These are phyloP conservation scores for Otatea glauca DNA, from an alignment of 176 grass and related monocot species.

Conservation along the genomic window DNA sequence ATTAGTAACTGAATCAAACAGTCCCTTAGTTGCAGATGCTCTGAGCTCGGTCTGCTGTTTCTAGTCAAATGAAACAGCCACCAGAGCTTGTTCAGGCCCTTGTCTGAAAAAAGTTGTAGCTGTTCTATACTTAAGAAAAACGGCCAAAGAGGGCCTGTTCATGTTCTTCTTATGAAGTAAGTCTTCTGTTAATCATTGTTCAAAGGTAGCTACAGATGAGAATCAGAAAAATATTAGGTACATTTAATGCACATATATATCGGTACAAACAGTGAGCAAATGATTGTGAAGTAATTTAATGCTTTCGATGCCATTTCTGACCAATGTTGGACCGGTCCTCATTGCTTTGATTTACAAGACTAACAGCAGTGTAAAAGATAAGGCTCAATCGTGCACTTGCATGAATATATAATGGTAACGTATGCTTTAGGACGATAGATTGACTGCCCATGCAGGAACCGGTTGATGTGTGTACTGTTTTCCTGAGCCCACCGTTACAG, in stretches of 20 bases:
- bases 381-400: not conserved
- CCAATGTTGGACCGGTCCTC: not conserved
- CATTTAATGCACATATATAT: not conserved
- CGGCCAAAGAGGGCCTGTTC: not conserved
- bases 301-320: slow-evolving; percentile 23
- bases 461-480: slow-evolving; percentile 44
- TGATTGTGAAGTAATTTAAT: slow-evolving; percentile 38
- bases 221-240: not conserved
- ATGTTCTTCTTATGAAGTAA: not conserved
- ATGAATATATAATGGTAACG: not conserved
- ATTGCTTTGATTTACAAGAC: slow-evolving; percentile 5
- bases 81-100: not conserved
- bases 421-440: not conserved
- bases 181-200: slow-evolving; percentile 16
- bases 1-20: no score
- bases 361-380: slow-evolving; percentile 26
- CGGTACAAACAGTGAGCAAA: slow-evolving; percentile 27
- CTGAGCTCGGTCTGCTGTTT: not conserved
- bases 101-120: not conserved
- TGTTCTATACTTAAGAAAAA: not conserved
- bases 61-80: not conserved
- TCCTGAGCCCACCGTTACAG: slow-evolving; percentile 32
- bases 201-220: slow-evolving; percentile 3
- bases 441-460: not conserved
- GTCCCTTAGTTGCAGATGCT: not conserved